These are phyloP conservation scores for Taphrina betulina DNA, from an alignment of 1,139 yeast genomes.

Conservation along the genomic window DNA sequence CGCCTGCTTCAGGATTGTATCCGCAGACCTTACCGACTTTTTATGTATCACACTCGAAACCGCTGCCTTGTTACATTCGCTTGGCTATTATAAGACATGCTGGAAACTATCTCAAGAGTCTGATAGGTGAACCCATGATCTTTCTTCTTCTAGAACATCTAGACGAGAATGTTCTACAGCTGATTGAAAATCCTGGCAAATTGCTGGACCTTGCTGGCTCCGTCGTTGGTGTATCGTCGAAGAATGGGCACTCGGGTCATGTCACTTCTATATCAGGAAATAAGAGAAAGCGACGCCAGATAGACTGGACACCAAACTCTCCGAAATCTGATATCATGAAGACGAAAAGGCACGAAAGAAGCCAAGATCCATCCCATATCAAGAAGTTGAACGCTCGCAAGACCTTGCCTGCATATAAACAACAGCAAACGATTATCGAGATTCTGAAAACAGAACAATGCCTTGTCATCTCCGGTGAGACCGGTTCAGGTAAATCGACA, in stretches of 20 bases:
- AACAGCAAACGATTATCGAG: conserved; percentile 56
- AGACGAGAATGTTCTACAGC: conserved; percentile 56
- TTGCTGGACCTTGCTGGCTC: conserved; percentile 48
- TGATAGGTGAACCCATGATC: conserved; percentile 69
- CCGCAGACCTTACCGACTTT: conserved; percentile 41
- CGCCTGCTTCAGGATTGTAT: conserved; percentile 48
- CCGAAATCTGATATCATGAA: conserved; percentile 5
- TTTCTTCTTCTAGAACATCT: conserved; percentile 72
- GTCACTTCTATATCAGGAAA: conserved; percentile 23
- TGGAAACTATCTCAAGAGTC: conserved; percentile 46
- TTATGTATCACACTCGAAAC: conserved; percentile 25
- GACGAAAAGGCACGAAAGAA: background rate
- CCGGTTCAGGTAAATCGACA: conserved; percentile 95
- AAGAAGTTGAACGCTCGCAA: conserved; percentile 52
- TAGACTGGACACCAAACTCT: conserved; percentile 9
- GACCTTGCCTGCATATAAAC: conserved; percentile 79
- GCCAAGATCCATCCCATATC: conserved; percentile 30
- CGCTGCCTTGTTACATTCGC: conserved; percentile 55
- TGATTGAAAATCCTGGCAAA: conserved; percentile 74
- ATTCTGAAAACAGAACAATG: conserved; percentile 61
- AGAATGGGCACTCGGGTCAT: conserved; percentile 20
- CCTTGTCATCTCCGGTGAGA: conserved; percentile 86
- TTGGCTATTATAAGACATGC: conserved; percentile 58
- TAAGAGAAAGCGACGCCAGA: background rate
- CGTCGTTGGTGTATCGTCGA: conserved; percentile 37